A percentile compares a stretch with the other conserved stretches of the same genome.
These are phyloP conservation scores for Boletus fagicola DNA, from an alignment of 768 basidiomycete genomes.

Conservation along the genomic window DNA sequence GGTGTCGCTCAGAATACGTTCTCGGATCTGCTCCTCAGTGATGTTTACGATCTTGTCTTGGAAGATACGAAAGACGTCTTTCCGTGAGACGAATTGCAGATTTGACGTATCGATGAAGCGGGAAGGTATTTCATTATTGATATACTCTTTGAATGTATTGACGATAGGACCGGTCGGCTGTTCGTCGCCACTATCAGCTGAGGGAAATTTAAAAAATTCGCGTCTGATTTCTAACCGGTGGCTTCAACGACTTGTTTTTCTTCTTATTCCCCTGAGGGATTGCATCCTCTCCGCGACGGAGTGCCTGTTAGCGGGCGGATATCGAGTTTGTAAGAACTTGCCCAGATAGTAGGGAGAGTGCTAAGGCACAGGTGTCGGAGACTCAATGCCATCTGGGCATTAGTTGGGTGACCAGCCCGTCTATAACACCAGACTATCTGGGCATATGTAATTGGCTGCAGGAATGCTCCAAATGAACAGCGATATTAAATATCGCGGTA, in stretches of 20 bases:
- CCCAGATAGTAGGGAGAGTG: not conserved
- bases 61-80: constrained; percentile 6
- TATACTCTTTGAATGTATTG: constrained; percentile 9
- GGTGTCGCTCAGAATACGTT: constrained; percentile 1
- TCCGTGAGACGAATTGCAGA: constrained; percentile 6
- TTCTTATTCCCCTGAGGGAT: not conserved
- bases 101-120: constrained; percentile 8
- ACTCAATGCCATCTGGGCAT: not conserved
- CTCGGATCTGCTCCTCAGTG: not conserved
- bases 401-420: too few species aligned
- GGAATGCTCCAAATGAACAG: not conserved
- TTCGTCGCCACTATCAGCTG: not conserved
- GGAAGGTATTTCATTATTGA: constrained; percentile 13
- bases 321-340: too few species aligned
- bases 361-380: not conserved
- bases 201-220: not conserved
- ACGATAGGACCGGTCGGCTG: not conserved
- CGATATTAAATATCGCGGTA: not conserved
- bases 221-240: not conserved
- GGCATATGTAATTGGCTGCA: not conserved
- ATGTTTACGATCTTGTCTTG: constrained; percentile 1
- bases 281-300: not conserved
- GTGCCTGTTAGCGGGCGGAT: not conserved
- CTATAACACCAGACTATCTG: too few species aligned
- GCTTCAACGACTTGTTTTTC: not conserved